Evolutionary conservation across 768 basidiomycete species (phyloP).

Genomic region (Austroboletus eburneus): DNA sequence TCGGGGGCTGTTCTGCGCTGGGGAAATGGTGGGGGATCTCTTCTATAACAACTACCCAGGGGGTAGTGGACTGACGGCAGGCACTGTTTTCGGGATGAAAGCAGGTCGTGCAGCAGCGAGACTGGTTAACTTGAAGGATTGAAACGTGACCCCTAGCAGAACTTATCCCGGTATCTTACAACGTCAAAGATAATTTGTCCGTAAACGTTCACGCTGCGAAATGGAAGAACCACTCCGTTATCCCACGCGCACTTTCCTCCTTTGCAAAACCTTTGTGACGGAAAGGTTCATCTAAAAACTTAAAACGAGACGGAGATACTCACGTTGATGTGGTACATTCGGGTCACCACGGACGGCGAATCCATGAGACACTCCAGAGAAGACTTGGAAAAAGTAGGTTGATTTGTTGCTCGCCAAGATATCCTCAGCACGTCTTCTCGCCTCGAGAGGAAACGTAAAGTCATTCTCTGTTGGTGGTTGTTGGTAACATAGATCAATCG

Average conservation of each 20-base stretch:
- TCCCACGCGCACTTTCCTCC: slow-evolving; percentile 50
- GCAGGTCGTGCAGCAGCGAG: slow-evolving; percentile 47
- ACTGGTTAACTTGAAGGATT: too few species aligned
- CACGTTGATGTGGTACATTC: slow-evolving; percentile 13
- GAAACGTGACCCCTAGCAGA: neutral
- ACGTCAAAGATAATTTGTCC: neutral
- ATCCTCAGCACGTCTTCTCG: slow-evolving; percentile 52
- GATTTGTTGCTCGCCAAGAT: slow-evolving; percentile 46
- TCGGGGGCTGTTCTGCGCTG: slow-evolving; percentile 57
- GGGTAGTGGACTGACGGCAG: slow-evolving; percentile 61
- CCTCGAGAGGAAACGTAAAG: slow-evolving; percentile 46
- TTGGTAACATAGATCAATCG: neutral
- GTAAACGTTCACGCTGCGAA: slow-evolving; percentile 24
- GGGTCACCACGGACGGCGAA: slow-evolving; percentile 25
- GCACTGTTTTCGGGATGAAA: slow-evolving; percentile 60
- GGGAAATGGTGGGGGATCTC: slow-evolving; percentile 65
- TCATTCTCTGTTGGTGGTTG: slow-evolving; percentile 41
- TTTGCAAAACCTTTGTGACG: slow-evolving; percentile 48
- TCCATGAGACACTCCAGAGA: slow-evolving; percentile 39
- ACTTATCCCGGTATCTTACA: slow-evolving; percentile 7
- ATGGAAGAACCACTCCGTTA: slow-evolving; percentile 46
- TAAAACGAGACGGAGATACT: neutral
- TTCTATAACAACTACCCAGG: slow-evolving; percentile 69
- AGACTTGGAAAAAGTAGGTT: slow-evolving; percentile 52
- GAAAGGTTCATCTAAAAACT: neutral